Base-by-base conservation (phyloP, 2,329 filamentous ascomycete genomes). In the Paecilomyces niveus region DNA sequence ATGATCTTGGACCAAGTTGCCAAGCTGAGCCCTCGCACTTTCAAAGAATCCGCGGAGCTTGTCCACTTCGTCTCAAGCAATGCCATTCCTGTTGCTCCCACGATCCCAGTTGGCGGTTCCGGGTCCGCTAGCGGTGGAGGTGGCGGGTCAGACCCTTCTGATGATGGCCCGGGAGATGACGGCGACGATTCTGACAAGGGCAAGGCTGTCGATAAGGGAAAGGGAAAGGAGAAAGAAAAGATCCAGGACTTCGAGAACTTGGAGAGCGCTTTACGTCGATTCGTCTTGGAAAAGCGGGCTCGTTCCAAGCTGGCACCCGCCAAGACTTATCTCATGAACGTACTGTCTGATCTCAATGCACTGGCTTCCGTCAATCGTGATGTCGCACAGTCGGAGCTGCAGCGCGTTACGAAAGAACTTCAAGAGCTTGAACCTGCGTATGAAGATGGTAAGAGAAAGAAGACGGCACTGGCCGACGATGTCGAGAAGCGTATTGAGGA, bases 1-100 rank as follows among this genome's bases (percentile, higher is more conserved):
- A 89, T 91, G 85, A 94, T 99, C 54, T 74, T 99, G 59, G 92
- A 97, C 67, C 93, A 97, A 74, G 87, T 99, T 15, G 81, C 84
- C 54, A 85, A 86, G 26, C 81, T 99, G n/a, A 97, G 93, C 69
- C 94, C 93, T 2, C 87, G 88, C 55, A 99, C 94, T 0, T 89
- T 87, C 80, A 97, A 97, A 71, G 94, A 99, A 70, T 88, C 92
- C 0, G 84, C 87, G 1, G 94, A 99, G 69, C 81, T 99, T 7
- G 94, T 99, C 3, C 94, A 99, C 71, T 99, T 99, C 65, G 94
- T 99, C 2, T 97, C 94, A 1, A 97, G 93, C 70, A 96, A 97
- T 71, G 92, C 92, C 3, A 89, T 99, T 59, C 93, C 93, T 0
- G 87, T 89, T 57, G 82, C 81, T 0, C 83, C 85, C 9, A 74